Base-by-base conservation (phyloP, 2,329 filamentous ascomycete species). In the Calonectria naviculata region DNA sequence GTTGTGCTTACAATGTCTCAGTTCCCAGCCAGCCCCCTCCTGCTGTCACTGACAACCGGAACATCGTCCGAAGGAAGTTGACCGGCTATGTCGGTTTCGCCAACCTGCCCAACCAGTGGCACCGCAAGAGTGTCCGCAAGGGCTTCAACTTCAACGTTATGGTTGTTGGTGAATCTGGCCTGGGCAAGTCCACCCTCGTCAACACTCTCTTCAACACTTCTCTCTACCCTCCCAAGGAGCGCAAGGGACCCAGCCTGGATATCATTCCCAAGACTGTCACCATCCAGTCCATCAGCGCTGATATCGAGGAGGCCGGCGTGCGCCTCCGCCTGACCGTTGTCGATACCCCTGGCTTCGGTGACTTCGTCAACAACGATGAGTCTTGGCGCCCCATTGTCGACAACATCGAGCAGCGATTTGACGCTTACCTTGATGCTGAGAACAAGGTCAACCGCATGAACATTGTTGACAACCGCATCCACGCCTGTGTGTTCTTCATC, bases 391-490 rank as follows among this genome's bases (percentile, higher is more conserved):
- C 97, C 68, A 99, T 99, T 86, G 93, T 98, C 80, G 97, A 99
- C 89, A 98, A 98, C 89, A 98, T 99, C 81, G 97, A 99, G 89
- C 95, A 98, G 90, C 94, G 97, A 78, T 99, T 97, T 82, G 97
- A 99, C 85, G 95, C 97, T 65, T 99, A 98, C 85, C 90, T 99
- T 71, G 97, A 99, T 86, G 96, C 97, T 54, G 97, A 99, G 91
- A 99, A 99, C 92, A 99, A 98, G 91, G 95, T 99, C 84, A 99
- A 99, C 90, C 95, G 97, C 81, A 98, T 98, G 93, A 99, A 99
- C 90, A 98, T 98, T 84, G 93, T 99, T 74, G 97, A 99, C 88
- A 99, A 98, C 90, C 94, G 97, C 80, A 97, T 99, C 75, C 97
- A 99, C 81, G 97, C 97, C 68, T 98, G 97, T 81, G 97, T 99